Evolutionary conservation across 2,329 filamentous ascomycete genomes (phyloP), one percentile per base, ranked within the genome.

Genomic region (Didymella glomerata): DNA sequence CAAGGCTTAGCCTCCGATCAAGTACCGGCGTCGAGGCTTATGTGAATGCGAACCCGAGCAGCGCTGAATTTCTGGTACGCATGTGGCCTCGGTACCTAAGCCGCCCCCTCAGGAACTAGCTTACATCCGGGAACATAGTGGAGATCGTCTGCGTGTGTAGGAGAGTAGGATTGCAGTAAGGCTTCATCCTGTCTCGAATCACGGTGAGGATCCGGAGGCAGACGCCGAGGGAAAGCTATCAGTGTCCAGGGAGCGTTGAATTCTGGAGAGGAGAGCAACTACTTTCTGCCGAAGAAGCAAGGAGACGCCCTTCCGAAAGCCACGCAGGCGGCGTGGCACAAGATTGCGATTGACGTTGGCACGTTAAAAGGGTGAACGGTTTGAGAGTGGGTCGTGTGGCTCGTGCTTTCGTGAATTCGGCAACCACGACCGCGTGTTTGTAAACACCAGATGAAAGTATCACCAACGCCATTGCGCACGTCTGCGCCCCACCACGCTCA

Each of bases 401-500:
- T 36, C 41, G 47, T 51, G 38, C 45, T 4, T 24, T 22, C 51
- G 62, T 52, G 56, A 53, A 48, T 61, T 53, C 57, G 48, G 57
- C 50, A 61, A 57, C 34, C 36, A 24, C 24, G 25, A 25, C 27
- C 9, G 52, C 36, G 38, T 52, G 52, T 52, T 60, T 55, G 57
- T 60, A 60, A 60, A 60, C 57, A 60, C 36, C 42, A 48, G 40
- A 54, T 27, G 48, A 50, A 42, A 52, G 49, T 20, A 13, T 40
- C 28, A 50, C 58, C 61, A 57, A 52, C 40, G 22, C 46, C 47
- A 57, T 50, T 42, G 54, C 41, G 36, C 45, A 41, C 57, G 25
- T 54, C 38, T 52, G 44, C 53, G 48, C 42, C 42, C 57, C 55
- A 49, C 50, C 40, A 81, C 30, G 81, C 72, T 61, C 55, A 58